Percentiles rank a stretch among this genome's conserved stretches.
Evolutionary conservation across 192 early-diverging fungal species (phyloP).

Genomic region (Thamnidium elegans): DNA sequence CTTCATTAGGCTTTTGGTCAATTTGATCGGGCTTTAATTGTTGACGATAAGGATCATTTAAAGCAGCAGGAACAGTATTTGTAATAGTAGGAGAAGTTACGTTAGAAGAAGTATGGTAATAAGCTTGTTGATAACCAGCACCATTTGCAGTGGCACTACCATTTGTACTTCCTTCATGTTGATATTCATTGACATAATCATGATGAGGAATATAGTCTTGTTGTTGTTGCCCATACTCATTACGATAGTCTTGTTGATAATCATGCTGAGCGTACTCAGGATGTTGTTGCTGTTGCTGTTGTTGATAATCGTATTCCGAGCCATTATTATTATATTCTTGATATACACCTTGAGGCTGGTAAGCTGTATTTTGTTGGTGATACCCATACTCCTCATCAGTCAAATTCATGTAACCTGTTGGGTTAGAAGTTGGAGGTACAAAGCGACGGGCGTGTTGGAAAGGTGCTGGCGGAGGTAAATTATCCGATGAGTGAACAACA

Average conservation of each 20-base stretch:
- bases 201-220: not conserved
- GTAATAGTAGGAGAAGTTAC: constrained; percentile 8
- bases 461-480: constrained; percentile 18
- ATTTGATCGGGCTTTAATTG: constrained; percentile 14
- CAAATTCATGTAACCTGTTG: constrained; percentile 23
- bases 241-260: constrained; percentile 8
- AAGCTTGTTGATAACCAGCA: constrained; percentile 3
- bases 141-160: not conserved
- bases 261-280: not conserved
- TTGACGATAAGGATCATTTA: constrained; percentile 1
- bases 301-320: not conserved
- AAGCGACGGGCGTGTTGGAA: constrained; percentile 23
- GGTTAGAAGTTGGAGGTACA: constrained; percentile 12
- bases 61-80: not conserved
- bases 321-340: not conserved
- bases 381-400: constrained; percentile 21
- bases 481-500: constrained; percentile 11
- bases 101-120: not conserved
- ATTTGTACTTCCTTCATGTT: not conserved
- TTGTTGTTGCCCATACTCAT: not conserved
- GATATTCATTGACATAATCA: not conserved
- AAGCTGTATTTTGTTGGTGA: not conserved
- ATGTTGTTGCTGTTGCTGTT: not conserved
- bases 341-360: not conserved
- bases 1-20: constrained; percentile 10